Evolutionary conservation across 2,329 filamentous ascomycete genomes (phyloP).

Genomic region (Nigrospora osmanthi): DNA sequence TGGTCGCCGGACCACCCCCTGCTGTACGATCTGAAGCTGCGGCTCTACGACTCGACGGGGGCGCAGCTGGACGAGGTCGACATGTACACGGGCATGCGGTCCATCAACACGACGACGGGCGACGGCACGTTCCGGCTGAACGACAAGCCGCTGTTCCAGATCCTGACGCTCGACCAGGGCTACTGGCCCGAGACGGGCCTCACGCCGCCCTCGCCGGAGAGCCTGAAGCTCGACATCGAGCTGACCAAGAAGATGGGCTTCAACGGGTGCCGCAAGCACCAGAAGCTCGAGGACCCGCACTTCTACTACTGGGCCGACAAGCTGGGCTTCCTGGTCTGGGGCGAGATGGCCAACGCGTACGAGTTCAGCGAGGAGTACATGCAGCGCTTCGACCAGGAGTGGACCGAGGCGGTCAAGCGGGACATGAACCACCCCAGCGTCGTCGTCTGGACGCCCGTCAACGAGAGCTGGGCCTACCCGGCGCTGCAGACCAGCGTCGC

Average conservation of each 20-base stretch:
- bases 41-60: slow-evolving; percentile 35
- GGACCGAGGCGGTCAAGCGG: slow-evolving; percentile 52
- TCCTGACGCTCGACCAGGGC: slow-evolving; percentile 52
- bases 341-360: slow-evolving; percentile 58
- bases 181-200: slow-evolving; percentile 56
- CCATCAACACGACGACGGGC: slow-evolving; percentile 48
- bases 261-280: slow-evolving; percentile 58
- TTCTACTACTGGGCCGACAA: slow-evolving; percentile 56
- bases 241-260: slow-evolving; percentile 53
- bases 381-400: slow-evolving; percentile 55
- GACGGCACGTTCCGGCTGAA: slow-evolving; percentile 54
- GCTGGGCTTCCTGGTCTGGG: slow-evolving; percentile 56
- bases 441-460: slow-evolving; percentile 60
- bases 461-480: slow-evolving; percentile 57
- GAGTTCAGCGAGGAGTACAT: slow-evolving; percentile 51
- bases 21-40: slow-evolving; percentile 47
- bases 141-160: slow-evolving; percentile 50
- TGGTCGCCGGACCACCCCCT: slow-evolving; percentile 53
- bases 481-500: slow-evolving; percentile 45
- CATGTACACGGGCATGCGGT: slow-evolving; percentile 55
- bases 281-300: slow-evolving; percentile 54
- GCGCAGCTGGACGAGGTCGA: slow-evolving; percentile 45
- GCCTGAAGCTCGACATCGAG: slow-evolving; percentile 43
- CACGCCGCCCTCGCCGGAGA: slow-evolving; percentile 43
- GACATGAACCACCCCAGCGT: slow-evolving; percentile 60